These are phyloP conservation scores for Cynara cardunculus DNA, from an alignment of 129 eudicot genomes.

Conservation along the genomic window DNA sequence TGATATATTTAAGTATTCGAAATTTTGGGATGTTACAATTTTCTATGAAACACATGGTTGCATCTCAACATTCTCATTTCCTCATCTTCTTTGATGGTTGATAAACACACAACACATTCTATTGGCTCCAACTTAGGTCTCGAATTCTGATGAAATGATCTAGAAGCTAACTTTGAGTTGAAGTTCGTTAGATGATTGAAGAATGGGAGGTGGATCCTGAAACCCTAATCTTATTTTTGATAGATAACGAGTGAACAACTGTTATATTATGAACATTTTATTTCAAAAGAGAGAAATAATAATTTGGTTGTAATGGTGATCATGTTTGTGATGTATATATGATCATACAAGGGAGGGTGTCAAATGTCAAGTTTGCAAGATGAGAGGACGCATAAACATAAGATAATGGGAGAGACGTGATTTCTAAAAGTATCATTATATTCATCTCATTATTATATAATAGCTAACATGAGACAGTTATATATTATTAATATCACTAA, in stretches of 20 bases:
- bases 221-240: background rate
- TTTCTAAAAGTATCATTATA: background rate
- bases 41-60: background rate
- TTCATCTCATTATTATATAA: background rate
- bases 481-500: background rate
- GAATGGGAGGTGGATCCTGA: background rate
- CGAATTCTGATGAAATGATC: background rate
- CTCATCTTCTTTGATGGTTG: background rate
- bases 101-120: background rate
- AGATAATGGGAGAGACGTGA: conserved; percentile 3
- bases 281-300: background rate
- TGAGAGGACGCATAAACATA: background rate
- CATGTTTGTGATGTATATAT: background rate
- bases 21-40: too few relatives aligned
- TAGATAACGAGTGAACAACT: background rate
- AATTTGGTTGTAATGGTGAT: background rate
- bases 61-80: background rate
- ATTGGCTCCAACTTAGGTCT: background rate
- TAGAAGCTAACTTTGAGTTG: background rate
- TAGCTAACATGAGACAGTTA: background rate
- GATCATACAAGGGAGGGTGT: background rate
- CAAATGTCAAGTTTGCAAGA: background rate
- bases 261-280: conserved; percentile 3
- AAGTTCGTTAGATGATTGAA: background rate
- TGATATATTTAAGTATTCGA: too few relatives aligned